A percentile compares a stretch with the other conserved stretches of the same genome.
phyloP scores from a whole-genome alignment of 2,329 filamentous ascomycete genomes.

The Fusarium setosum region DNA sequence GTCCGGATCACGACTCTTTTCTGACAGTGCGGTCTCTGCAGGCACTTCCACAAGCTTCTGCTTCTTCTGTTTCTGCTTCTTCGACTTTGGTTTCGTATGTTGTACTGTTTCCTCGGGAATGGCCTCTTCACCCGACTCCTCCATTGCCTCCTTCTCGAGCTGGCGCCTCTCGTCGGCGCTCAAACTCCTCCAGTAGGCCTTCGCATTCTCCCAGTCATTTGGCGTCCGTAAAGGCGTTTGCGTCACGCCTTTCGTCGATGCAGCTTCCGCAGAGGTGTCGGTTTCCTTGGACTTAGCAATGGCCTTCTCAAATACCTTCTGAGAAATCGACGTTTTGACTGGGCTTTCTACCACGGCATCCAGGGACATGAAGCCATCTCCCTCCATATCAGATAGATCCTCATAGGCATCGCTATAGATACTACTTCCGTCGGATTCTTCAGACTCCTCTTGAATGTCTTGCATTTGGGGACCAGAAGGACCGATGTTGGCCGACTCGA shows the following conservation, averaged over 20 bases:
- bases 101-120: constrained; percentile 45
- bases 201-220: constrained; percentile 75
- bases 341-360: constrained; percentile 77
- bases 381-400: constrained; percentile 73
- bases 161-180: constrained; percentile 71
- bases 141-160: constrained; percentile 67
- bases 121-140: constrained; percentile 62
- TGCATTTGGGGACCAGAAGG: constrained; percentile 44
- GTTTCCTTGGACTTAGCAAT: constrained; percentile 34
- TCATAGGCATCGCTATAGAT: constrained; percentile 84
- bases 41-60: constrained; percentile 21
- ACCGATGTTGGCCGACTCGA: constrained; percentile 26
- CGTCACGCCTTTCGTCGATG: not conserved
- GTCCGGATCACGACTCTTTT: constrained; percentile 28
- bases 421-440: constrained; percentile 63
- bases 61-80: constrained; percentile 54
- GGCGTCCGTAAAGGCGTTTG: constrained; percentile 18
- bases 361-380: constrained; percentile 77
- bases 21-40: constrained; percentile 9
- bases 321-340: constrained; percentile 30
- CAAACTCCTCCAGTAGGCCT: constrained; percentile 76
- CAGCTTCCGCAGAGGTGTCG: not conserved
- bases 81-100: constrained; percentile 36
- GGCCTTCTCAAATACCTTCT: constrained; percentile 40
- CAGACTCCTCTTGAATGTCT: constrained; percentile 52